phyloP scores from a whole-genome alignment of 2,329 filamentous ascomycete genomes.

The Pyrenophora teres region DNA sequence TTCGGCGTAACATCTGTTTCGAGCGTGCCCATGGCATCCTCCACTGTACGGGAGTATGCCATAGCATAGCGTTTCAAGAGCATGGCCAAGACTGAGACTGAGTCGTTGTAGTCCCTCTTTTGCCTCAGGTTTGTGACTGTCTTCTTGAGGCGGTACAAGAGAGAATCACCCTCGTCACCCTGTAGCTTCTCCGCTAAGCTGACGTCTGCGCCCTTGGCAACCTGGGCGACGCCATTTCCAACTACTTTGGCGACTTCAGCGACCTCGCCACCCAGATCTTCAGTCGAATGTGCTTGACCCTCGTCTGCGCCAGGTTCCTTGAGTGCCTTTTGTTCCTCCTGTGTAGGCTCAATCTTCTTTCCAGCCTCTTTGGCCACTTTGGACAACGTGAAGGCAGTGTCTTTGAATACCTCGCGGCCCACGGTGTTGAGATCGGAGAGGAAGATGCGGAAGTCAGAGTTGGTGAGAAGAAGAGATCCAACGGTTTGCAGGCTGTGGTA shows the following conservation, averaged over 20 bases:
- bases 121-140: constrained; percentile 75
- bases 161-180: constrained; percentile 72
- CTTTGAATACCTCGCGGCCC: constrained; percentile 81
- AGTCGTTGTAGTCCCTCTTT: constrained; percentile 81
- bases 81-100: constrained; percentile 76
- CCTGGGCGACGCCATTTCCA: constrained; percentile 51
- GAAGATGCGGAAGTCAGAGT: constrained; percentile 87
- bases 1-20: constrained; percentile 76
- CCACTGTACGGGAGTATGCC: constrained; percentile 74
- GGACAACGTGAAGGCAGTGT: constrained; percentile 80
- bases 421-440: constrained; percentile 79
- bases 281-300: constrained; percentile 57
- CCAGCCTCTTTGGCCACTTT: constrained; percentile 75
- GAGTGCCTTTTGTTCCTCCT: constrained; percentile 62
- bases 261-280: constrained; percentile 63
- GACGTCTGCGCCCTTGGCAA: constrained; percentile 63
- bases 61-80: constrained; percentile 79
- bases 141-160: constrained; percentile 76
- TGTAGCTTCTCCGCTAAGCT: constrained; percentile 76
- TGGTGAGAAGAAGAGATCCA: constrained; percentile 81
- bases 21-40: constrained; percentile 68
- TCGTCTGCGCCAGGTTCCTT: constrained; percentile 57
- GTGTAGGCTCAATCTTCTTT: constrained; percentile 71
- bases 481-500: constrained; percentile 84
- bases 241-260: constrained; percentile 53